Conservation (phyloP, 306 rosid species). For the Fragaria nilgerrensis region DNA sequence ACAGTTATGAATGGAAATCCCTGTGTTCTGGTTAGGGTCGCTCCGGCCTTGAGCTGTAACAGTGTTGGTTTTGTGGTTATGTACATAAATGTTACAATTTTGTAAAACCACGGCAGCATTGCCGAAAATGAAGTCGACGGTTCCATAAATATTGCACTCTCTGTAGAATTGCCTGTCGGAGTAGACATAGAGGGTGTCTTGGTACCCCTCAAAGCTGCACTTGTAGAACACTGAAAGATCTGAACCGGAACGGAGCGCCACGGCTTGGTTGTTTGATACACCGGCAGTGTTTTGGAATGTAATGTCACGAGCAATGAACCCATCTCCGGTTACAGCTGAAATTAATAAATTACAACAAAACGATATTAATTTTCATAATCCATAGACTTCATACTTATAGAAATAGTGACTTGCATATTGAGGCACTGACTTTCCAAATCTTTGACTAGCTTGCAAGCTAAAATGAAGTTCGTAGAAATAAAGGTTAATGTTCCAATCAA, state of each 20-base stretch:
- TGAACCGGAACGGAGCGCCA: constrained; percentile 80
- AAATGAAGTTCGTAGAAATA: not conserved
- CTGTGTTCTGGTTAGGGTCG: constrained; percentile 73
- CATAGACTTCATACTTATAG: not conserved
- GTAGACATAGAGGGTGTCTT: constrained; percentile 73
- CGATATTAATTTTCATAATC: not conserved
- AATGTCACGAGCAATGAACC: constrained; percentile 69
- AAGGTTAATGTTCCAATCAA: not conserved
- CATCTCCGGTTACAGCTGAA: constrained; percentile 65
- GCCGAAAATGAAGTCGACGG: constrained; percentile 81
- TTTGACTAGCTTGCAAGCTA: not conserved
- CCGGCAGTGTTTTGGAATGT: constrained; percentile 86
- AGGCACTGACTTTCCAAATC: not conserved
- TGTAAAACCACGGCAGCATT: constrained; percentile 78
- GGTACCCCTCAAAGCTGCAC: constrained; percentile 76
- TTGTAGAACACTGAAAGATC: constrained; percentile 68
- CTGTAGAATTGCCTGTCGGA: constrained; percentile 70
- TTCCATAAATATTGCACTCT: constrained; percentile 77
- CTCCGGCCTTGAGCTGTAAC: constrained; percentile 69
- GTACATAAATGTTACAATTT: constrained; percentile 58
- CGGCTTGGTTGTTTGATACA: constrained; percentile 68
- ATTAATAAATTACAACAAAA: not conserved
- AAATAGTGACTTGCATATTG: not conserved
- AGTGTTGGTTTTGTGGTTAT: constrained; percentile 53
- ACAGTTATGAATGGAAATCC: constrained; percentile 59